A percentile compares a stretch with the other conserved stretches of the same genome.
Evolutionary conservation across 208 protist species (phyloP).

Genomic region (Angomonas deanei): DNA sequence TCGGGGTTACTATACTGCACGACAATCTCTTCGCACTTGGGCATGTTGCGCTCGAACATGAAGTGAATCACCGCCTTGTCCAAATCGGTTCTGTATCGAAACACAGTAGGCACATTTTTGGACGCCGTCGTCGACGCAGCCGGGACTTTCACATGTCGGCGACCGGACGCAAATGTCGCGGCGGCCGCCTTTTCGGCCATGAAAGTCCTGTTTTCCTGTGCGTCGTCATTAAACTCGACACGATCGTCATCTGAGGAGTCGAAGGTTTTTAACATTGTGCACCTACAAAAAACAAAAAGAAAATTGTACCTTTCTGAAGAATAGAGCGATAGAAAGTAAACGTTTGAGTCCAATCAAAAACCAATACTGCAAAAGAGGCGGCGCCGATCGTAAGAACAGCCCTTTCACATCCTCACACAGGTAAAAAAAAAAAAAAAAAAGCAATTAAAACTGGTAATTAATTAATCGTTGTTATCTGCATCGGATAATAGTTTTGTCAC

Average conservation of each 20-base stretch:
- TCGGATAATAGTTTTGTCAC: constrained; percentile 10
- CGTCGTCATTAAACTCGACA: not conserved
- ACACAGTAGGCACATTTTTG: constrained; percentile 2
- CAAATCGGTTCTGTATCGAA: constrained; percentile 80
- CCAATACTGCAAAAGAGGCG: too few species aligned
- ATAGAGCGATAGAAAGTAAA: not conserved
- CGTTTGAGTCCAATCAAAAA: too few species aligned
- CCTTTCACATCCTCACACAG: not conserved
- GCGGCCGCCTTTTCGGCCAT: constrained; percentile 4
- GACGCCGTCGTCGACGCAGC: constrained; percentile 1
- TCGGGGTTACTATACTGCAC: constrained; percentile 44
- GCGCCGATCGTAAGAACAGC: too few species aligned
- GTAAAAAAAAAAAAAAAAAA: not conserved
- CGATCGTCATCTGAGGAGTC: not conserved
- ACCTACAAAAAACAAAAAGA: constrained; percentile 2
- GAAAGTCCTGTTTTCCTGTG: not conserved
- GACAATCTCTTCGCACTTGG: constrained; percentile 22
- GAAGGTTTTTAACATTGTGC: not conserved
- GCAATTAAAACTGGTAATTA: not conserved
- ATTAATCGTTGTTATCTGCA: not conserved
- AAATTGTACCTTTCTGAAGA: not conserved
- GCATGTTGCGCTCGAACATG: constrained; percentile 58
- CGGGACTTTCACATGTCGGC: not conserved
- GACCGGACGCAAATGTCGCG: constrained; percentile 1
- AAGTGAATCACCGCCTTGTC: constrained; percentile 86